Base-by-base conservation (phyloP, 768 basidiomycete species). In the Tremella yokohamensis region DNA sequence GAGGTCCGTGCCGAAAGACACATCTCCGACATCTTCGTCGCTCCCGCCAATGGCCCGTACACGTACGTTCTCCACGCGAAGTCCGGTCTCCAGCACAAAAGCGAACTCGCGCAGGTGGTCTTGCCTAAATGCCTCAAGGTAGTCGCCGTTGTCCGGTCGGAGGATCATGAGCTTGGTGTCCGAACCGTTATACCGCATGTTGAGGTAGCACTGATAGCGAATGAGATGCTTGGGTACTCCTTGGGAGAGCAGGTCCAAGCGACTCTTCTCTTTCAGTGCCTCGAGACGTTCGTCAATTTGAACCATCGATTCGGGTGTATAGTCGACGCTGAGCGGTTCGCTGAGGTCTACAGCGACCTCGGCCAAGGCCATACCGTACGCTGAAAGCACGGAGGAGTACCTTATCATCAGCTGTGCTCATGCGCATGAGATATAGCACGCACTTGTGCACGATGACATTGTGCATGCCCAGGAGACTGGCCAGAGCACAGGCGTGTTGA, bases 41-140 rank as follows among this genome's bases (percentile, higher is more conserved):
- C 64, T 68, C 45, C 65, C 65, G 3, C 63, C 64, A 38, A 72
- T 69, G 2, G 90, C 91, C 47, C 89, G 87, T 4, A 91, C 88
- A 88, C 92, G 92, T 79, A 96, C 79, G 77, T 94, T 92, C 72
- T 96, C 93, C 8, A 96, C 88, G 42, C n/a, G 22, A 54, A 90
- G 84, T 66, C 94, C 81, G 79, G 90, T 91, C 40, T 83, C 85
- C 24, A 97, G 80, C 62, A 93, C 75, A 80, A 97, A 96, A 9
- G 92, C 93, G 69, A 96, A 94, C 75, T 92, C 89, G 19, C 84
- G 76, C 78, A 84, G 88, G 79, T 96, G 92, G 40, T 83, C 82
- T 51, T 84, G 79, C 72, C 83, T 84, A 80, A 94, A 97, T 7
- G 85, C 89, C 1, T 80, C 81, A 63, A 85, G 85, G 70, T 87